Evolutionary conservation across 2,329 filamentous ascomycete species (phyloP), one percentile per base, ranked within the genome.

Genomic region (Thelonectria discophora): DNA sequence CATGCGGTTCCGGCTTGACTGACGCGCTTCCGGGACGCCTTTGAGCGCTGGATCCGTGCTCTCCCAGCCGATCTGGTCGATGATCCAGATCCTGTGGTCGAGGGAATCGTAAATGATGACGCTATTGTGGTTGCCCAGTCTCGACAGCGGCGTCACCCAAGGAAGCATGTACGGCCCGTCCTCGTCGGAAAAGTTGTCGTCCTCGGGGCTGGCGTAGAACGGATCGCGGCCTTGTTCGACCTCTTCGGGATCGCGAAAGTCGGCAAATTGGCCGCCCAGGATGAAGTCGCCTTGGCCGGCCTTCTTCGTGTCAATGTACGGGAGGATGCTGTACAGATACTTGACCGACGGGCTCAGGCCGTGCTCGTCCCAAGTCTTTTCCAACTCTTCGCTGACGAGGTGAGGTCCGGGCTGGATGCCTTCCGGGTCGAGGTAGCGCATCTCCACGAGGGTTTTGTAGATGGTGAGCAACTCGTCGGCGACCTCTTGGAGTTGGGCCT

Each of bases 81-180:
- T 45, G 8, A 58, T 47, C 55, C 55, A 58, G 15, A 58, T 52
- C 9, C 42, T 42, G 48, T 76, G 68, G 30, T 45, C 52, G 15
- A 58, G 63, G 3, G 73, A 67, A 52, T 74, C 68, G 47, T 76
- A 75, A 3, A 75, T 54, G 10, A 75, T 64, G 13, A 67, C 58
- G 20, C 62, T 65, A 15, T 58, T 15, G 45, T 73, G 71, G 15
- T 73, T 73, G 2, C 67, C 71, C 4, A 72, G n/a, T 30, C 34
- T 21, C 1, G 69, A 72, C 12, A 74, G 56, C 6, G 71, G 63
- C 5, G 58, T 64, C 50, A 64, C 40, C 52, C 72, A 75, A 3
- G 73, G 69, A 5, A 65, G 68, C 60, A 75, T 68, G n/a, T 54
- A 54, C 12, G 51, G 51, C 12, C 51, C 51, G 3, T 46, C 12